Base-by-base conservation (phyloP, 148 eudicot species). In the Rhododendron molle region DNA sequence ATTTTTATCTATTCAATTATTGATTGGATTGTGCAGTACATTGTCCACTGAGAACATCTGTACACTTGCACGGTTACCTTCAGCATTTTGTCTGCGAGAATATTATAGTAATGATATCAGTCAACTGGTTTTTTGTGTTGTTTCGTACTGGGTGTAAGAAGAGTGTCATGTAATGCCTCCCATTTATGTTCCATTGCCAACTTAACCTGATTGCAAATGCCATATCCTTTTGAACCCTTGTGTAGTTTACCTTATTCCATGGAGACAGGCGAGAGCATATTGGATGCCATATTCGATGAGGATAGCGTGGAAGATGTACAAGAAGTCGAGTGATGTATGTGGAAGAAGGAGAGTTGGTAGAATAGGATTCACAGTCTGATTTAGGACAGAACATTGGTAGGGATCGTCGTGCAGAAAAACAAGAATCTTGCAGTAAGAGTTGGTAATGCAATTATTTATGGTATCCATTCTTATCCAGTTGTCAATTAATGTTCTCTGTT, bases 321-420 rank as follows among this genome's bases (percentile, higher is more conserved):
- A 16, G 98, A 95, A 90, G 92, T 89, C 72, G 94, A 93, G 78
- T 94, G 99, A 84, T 92, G 89, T 96, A 94, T 86, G 84, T 93
- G 1, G 98, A 96, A 88, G 98, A 96, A 85, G 98, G 95, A 49
- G 98, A 93, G 90, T 81, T 95, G 76, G 87, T 90, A 47, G 96
- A 90, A 56, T 83, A 84, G 83, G 85, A 76, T 67, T 86, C 81
- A 58, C 52, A 80, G 76, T 72, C 28, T 86, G 88, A 86, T 69
- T 79, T 58, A 58, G 84, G 88, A 71, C 84, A 88, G 40, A 87
- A 47, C n/a, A 77, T 83, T 58, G 86, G 84, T 60, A 86, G 84
- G 77, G 78, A 81, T 80, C 78, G 56, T 71, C 72, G 81, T 67
- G 88, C 86, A 38, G 40, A 38, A 38, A 40, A 38, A 40, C 7